These are phyloP conservation scores for Yarrowia bubula DNA, from an alignment of 805 yeast genomes.

Conservation along the genomic window DNA sequence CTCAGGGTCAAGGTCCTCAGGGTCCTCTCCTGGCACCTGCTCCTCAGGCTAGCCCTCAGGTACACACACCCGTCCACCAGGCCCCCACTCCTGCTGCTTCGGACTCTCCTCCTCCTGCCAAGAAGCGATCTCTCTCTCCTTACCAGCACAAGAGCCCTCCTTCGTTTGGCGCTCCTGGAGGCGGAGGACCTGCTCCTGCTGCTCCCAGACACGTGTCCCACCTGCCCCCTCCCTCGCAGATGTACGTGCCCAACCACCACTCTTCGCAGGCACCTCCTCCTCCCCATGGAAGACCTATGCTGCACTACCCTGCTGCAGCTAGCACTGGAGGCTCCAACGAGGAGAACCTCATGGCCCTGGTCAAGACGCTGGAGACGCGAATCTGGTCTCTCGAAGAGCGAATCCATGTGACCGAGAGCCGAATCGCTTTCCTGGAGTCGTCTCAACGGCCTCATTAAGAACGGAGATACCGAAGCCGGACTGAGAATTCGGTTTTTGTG, in stretches of 20 bases:
- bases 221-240: slow-evolving; percentile 13
- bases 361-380: slow-evolving; percentile 37
- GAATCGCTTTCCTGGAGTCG: slow-evolving; percentile 33
- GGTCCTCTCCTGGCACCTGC: slow-evolving; percentile 13
- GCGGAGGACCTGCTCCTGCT: background rate
- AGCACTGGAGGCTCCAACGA: slow-evolving; percentile 23
- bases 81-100: background rate
- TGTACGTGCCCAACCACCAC: slow-evolving; percentile 19
- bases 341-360: slow-evolving; percentile 32
- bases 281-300: slow-evolving; percentile 27
- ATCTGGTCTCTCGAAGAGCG: slow-evolving; percentile 38
- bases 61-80: background rate
- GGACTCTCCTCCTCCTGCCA: slow-evolving; percentile 14
- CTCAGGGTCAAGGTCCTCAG: background rate
- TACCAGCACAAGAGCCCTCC: slow-evolving; percentile 26
- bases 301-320: slow-evolving; percentile 10
- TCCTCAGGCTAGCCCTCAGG: background rate
- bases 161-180: slow-evolving; percentile 14
- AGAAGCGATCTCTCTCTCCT: slow-evolving; percentile 11
- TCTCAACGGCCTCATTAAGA: background rate
- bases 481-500: background rate
- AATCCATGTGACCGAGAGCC: slow-evolving; percentile 37
- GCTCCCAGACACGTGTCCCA: slow-evolving; percentile 9
- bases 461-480: background rate
- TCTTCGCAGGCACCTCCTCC: slow-evolving; percentile 9